phyloP scores from a whole-genome alignment of 305 asterid genomes.

The Fraxinus velutina region DNA sequence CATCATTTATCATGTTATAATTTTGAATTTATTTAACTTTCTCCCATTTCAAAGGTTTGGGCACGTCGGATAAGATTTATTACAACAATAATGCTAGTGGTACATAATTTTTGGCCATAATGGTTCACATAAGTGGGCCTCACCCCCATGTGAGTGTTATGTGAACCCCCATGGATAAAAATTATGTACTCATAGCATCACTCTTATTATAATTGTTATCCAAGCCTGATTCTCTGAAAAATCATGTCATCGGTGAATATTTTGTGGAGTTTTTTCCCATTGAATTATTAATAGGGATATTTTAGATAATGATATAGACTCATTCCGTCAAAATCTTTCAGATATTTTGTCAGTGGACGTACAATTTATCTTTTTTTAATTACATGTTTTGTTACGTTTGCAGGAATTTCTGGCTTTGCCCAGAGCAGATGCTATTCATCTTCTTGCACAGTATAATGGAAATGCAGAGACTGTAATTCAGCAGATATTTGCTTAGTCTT shows the following conservation, averaged over 20 bases:
- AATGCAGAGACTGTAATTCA: slow-evolving; percentile 89
- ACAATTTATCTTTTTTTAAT: not conserved
- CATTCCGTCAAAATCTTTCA: not conserved
- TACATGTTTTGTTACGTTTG: slow-evolving; percentile 9
- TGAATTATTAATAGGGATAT: not conserved
- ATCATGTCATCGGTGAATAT: not conserved
- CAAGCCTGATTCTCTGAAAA: not conserved
- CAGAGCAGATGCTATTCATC: slow-evolving; percentile 94
- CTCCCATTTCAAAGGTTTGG: not conserved
- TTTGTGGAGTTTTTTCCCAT: not conserved
- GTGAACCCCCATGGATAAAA: too few species aligned
- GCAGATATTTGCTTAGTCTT: slow-evolving; percentile 66
- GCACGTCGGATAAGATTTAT: not conserved
- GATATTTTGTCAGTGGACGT: not conserved
- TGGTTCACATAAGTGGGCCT: too few species aligned
- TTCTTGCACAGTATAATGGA: slow-evolving; percentile 83
- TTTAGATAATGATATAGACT: not conserved
- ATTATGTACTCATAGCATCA: too few species aligned
- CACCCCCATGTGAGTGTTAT: too few species aligned
- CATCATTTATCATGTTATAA: not conserved
- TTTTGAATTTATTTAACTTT: not conserved
- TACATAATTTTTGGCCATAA: too few species aligned
- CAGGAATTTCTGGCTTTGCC: slow-evolving; percentile 98
- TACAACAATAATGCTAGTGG: not conserved
- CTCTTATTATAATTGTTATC: not conserved